Conservation (phyloP, 2,329 filamentous ascomycete genomes). For the Dactylellina haptotyla region DNA sequence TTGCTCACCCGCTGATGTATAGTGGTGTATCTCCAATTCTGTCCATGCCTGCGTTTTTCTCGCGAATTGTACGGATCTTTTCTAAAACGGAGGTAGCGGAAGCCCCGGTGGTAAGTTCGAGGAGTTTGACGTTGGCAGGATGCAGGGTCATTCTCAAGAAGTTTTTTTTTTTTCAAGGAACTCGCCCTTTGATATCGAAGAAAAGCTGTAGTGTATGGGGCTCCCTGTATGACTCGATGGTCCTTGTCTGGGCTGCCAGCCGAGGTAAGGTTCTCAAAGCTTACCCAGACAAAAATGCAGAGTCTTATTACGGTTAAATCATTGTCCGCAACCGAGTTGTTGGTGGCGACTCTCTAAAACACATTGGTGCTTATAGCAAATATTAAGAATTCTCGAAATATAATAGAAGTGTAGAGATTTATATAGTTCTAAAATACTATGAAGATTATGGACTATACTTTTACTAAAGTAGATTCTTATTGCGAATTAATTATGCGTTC, state of each 20-base stretch:
- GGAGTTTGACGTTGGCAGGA: conserved; percentile 13
- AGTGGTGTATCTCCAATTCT: conserved; percentile 75
- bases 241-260: conserved; percentile 23
- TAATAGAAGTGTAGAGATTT: too few species aligned
- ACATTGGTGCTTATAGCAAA: too few species aligned
- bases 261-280: conserved; percentile 12
- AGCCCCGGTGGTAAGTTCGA: conserved; percentile 56
- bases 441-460: too few species aligned
- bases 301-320: too few species aligned
- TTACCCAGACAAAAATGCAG: neutral
- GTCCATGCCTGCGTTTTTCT: conserved; percentile 69
- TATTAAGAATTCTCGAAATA: too few species aligned
- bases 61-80: conserved; percentile 44
- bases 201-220: too few species aligned
- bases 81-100: conserved; percentile 60
- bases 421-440: too few species aligned
- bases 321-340: neutral
- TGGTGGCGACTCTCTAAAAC: neutral
- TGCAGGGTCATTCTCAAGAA: conserved; percentile 23
- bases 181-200: conserved; percentile 1
- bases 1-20: conserved; percentile 79
- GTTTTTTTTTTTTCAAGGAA: conserved; percentile 2
- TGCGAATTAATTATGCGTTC: too few species aligned
- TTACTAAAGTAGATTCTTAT: too few species aligned
- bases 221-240: conserved; percentile 30